Conservation (phyloP, 1,139 yeast genomes). For the Debaryomyces subglobosus region DNA sequence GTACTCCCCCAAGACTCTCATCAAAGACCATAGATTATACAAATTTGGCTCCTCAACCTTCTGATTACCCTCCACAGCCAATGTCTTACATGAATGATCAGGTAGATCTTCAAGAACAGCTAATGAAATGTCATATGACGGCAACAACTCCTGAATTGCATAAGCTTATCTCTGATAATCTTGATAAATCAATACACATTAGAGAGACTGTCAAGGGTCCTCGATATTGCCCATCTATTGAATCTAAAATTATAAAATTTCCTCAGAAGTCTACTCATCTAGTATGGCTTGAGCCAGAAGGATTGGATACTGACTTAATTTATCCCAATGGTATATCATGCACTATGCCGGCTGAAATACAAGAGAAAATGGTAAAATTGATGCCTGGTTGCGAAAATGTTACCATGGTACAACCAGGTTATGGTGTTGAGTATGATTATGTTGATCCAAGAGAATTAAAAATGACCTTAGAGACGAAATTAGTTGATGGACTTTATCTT, state of each 20-base stretch:
- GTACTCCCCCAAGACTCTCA: constrained; percentile 92
- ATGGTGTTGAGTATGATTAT: constrained; percentile 97
- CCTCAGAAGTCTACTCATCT: constrained; percentile 74
- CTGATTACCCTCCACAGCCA: constrained; percentile 84
- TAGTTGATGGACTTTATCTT: constrained; percentile 74
- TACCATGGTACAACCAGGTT: constrained; percentile 88
- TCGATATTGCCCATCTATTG: constrained; percentile 95
- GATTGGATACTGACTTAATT: constrained; percentile 77
- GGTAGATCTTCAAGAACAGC: constrained; percentile 60
- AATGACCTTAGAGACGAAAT: constrained; percentile 79
- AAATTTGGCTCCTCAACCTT: constrained; percentile 64
- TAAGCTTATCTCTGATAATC: constrained; percentile 63
- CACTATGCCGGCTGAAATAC: constrained; percentile 96
- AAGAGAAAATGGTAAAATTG: constrained; percentile 67
- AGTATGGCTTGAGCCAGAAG: constrained; percentile 97
- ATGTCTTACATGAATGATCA: constrained; percentile 81
- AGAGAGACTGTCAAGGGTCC: constrained; percentile 96
- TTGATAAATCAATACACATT: constrained; percentile 85
- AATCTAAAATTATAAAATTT: constrained; percentile 83
- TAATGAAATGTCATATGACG: constrained; percentile 77
- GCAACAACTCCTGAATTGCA: constrained; percentile 78
- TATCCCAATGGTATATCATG: constrained; percentile 97
- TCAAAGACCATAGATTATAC: constrained; percentile 69
- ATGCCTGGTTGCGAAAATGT: constrained; percentile 92
- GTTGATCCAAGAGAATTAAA: constrained; percentile 89